These are phyloP conservation scores for Pilasporangium apinafurcum DNA, from an alignment of 352 stramenopile species.

Conservation along the genomic window DNA sequence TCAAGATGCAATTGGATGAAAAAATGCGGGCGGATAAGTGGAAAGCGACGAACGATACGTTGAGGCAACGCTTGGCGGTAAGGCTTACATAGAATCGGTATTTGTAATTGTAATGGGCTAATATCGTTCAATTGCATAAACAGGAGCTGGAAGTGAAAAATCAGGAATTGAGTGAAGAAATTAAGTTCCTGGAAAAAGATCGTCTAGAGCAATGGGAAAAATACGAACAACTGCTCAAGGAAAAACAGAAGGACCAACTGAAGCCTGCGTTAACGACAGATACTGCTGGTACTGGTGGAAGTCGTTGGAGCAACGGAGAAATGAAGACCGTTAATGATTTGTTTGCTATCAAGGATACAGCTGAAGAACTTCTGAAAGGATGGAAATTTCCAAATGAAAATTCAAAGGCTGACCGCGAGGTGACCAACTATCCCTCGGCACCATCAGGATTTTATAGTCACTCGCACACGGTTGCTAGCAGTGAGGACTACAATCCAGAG, in stretches of 20 bases:
- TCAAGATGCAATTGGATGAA: conserved; percentile 76
- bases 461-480: conserved; percentile 6
- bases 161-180: conserved; percentile 57
- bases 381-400: conserved; percentile 14
- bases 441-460: no score
- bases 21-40: conserved; percentile 41
- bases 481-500: conserved; percentile 21
- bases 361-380: conserved; percentile 26
- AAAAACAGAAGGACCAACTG: conserved; percentile 14
- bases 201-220: conserved; percentile 72
- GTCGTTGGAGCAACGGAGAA: conserved; percentile 3
- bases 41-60: conserved; percentile 59
- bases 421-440: no score
- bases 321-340: conserved; percentile 28
- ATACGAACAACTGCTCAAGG: conserved; percentile 46
- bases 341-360: conserved; percentile 30
- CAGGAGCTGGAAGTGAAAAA: conserved; percentile 79
- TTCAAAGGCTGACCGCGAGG: no score
- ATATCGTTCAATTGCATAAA: background rate
- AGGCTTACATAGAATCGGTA: background rate
- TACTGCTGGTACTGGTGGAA: background rate
- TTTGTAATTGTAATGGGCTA: background rate
- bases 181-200: conserved; percentile 76
- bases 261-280: conserved; percentile 5
- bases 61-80: conserved; percentile 63